Evolutionary conservation across 768 basidiomycete species (phyloP).

Genomic region (Floccularia luteovirens): DNA sequence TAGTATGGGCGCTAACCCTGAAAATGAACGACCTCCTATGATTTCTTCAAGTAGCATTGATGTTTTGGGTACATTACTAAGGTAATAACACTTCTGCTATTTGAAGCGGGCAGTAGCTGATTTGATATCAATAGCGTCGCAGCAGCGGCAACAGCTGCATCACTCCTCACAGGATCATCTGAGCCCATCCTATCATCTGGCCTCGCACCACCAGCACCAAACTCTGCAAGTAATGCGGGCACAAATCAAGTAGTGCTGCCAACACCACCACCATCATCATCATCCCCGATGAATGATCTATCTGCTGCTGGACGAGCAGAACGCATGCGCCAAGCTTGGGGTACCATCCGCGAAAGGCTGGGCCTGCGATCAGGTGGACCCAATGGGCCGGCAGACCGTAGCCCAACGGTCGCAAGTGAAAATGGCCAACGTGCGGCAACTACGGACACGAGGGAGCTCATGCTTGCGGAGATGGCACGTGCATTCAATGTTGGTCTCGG

Average conservation of each 20-base stretch:
- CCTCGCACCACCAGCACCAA: conserved; percentile 28
- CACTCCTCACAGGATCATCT: conserved; percentile 67
- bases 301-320: conserved; percentile 27
- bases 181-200: conserved; percentile 56
- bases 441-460: conserved; percentile 55
- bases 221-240: conserved; percentile 7
- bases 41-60: conserved; percentile 74
- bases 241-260: conserved; percentile 5
- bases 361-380: conserved; percentile 33
- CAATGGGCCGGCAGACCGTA: conserved; percentile 8
- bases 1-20: conserved; percentile 6
- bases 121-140: conserved; percentile 67
- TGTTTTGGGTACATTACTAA: conserved; percentile 75
- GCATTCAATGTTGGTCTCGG: conserved; percentile 72
- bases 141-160: conserved; percentile 87
- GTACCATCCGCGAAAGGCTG: conserved; percentile 59
- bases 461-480: conserved; percentile 77
- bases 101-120: too few relatives aligned
- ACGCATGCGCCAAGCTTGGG: conserved; percentile 61
- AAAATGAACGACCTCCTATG: conserved; percentile 16
- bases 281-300: conserved; percentile 31
- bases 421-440: conserved; percentile 8
- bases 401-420: neutral
- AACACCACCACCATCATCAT: conserved; percentile 21
- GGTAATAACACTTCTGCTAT: too few relatives aligned